Percentiles rank a stretch among this genome's conserved stretches.
Evolutionary conservation across 2,329 filamentous ascomycete genomes (phyloP).

Genomic region (Arthrobotrys sphaeroides): DNA sequence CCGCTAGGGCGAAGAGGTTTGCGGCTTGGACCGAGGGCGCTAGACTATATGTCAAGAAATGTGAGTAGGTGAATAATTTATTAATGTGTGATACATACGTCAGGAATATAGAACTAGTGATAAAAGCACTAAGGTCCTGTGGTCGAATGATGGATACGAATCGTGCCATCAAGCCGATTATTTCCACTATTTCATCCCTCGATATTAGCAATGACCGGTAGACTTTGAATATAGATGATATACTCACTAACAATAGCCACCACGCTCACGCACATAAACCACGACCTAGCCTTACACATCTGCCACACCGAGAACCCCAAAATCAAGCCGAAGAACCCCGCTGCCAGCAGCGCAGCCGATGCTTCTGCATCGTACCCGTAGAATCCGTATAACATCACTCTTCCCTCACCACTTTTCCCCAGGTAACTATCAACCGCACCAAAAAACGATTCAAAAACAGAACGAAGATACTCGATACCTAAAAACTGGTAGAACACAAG

Average conservation of each 20-base stretch:
- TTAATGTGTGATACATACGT: neutral
- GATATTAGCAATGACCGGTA: neutral
- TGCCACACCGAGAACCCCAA: conserved; percentile 11
- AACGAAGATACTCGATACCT: neutral
- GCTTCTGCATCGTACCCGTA: conserved; percentile 18
- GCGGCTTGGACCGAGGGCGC: conserved; percentile 30
- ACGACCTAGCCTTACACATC: conserved; percentile 13
- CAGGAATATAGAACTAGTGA: conserved; percentile 13
- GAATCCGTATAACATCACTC: neutral
- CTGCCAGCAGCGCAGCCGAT: neutral
- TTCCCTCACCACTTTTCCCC: no score
- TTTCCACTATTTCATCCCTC: conserved; percentile 19
- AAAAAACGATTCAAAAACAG: neutral
- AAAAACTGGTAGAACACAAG: neutral
- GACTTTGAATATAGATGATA: neutral
- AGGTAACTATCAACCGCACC: no score
- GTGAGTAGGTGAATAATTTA: neutral
- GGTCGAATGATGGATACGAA: conserved; percentile 12
- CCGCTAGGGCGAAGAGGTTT: conserved; percentile 25
- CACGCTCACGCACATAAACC: conserved; percentile 29
- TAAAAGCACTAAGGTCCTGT: conserved; percentile 1
- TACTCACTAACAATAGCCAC: conserved; percentile 26
- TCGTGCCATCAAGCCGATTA: conserved; percentile 14
- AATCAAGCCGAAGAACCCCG: conserved; percentile 4
- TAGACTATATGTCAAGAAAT: neutral